Percentiles rank a stretch among this genome's conserved stretches.
These are phyloP conservation scores for Heimioporus sp. DNA, from an alignment of 768 basidiomycete species.

Conservation along the genomic window DNA sequence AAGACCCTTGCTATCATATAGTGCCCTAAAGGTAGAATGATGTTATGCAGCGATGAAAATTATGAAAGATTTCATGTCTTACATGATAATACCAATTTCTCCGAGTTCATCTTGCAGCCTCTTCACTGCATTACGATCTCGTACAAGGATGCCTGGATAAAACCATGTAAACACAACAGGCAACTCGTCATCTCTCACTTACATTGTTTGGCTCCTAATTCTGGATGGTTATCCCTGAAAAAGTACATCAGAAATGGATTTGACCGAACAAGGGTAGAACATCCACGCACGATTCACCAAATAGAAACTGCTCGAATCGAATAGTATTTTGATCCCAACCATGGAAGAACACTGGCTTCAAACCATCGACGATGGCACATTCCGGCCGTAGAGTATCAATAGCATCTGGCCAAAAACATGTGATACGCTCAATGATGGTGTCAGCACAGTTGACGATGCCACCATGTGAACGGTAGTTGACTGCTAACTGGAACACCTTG, in stretches of 20 bases:
- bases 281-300: conserved; percentile 41
- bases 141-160: conserved; percentile 62
- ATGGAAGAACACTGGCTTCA: conserved; percentile 57
- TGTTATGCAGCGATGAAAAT: background rate
- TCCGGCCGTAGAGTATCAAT: conserved; percentile 62
- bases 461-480: conserved; percentile 70
- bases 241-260: conserved; percentile 6
- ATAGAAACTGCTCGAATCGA: conserved; percentile 56
- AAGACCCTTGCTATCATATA: conserved; percentile 33
- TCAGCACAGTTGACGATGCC: conserved; percentile 76
- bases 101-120: conserved; percentile 52
- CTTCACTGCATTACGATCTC: conserved; percentile 51
- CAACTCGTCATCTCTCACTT: conserved; percentile 1
- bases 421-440: conserved; percentile 60
- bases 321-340: conserved; percentile 44
- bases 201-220: conserved; percentile 71
- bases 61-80: conserved; percentile 8
- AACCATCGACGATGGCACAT: conserved; percentile 50
- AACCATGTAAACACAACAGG: background rate
- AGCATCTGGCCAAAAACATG: conserved; percentile 57
- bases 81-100: conserved; percentile 60
- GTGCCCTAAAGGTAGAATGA: conserved; percentile 19
- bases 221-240: conserved; percentile 44
- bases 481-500: conserved; percentile 51
- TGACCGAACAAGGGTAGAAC: background rate